Percentiles rank a stretch among this genome's conserved stretches.
Conservation (phyloP, 768 basidiomycete genomes). For the Jaapia argillacea region DNA sequence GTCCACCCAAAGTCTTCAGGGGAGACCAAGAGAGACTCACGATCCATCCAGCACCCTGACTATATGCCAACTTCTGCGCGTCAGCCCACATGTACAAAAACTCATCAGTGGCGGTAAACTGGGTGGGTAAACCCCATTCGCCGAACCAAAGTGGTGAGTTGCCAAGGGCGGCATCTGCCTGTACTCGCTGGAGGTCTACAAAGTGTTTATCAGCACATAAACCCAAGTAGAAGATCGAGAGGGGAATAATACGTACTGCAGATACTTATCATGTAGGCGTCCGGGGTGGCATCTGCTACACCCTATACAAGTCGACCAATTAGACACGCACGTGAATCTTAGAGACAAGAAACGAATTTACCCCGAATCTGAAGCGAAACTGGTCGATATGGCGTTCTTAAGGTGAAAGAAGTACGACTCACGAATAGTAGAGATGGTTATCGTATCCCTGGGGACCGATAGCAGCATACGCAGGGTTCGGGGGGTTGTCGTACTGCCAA, state of each 20-base stretch:
- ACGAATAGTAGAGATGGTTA: constrained; percentile 74
- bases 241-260: constrained; percentile 44
- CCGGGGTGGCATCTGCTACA: constrained; percentile 53
- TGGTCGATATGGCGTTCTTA: too few relatives aligned
- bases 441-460: constrained; percentile 69
- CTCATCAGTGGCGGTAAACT: constrained; percentile 49
- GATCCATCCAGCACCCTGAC: constrained; percentile 54
- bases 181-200: constrained; percentile 57
- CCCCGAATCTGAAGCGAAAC: too few relatives aligned
- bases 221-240: neutral
- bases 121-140: constrained; percentile 56
- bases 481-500: constrained; percentile 62
- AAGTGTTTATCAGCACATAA: neutral
- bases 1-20: neutral
- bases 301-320: constrained; percentile 36
- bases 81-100: constrained; percentile 66
- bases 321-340: too few relatives aligned
- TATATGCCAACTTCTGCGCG: constrained; percentile 61
- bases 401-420: constrained; percentile 21
- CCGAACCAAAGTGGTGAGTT: constrained; percentile 44
- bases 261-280: constrained; percentile 55
- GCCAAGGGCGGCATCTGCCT: constrained; percentile 31
- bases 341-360: too few relatives aligned
- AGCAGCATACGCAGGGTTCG: constrained; percentile 62
- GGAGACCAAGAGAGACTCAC: constrained; percentile 25